phyloP scores from a whole-genome alignment of 1,139 yeast genomes.

The Diutina catenulata region DNA sequence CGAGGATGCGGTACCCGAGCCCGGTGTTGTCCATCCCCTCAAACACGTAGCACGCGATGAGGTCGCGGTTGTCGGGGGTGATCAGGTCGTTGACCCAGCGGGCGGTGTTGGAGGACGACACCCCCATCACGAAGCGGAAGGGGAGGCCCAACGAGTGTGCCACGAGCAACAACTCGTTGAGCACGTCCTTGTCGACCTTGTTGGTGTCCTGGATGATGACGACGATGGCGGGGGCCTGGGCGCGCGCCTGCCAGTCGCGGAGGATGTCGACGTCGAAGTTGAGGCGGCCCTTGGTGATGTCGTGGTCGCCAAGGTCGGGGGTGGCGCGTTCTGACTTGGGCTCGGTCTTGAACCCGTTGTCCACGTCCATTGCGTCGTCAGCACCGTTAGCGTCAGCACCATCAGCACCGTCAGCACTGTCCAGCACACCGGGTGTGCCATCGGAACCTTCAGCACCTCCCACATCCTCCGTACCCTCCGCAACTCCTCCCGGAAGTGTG shows the following conservation, averaged over 20 bases:
- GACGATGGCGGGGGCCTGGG: conserved; percentile 17
- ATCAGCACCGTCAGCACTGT: conserved; percentile 7
- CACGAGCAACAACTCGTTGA: conserved; percentile 38
- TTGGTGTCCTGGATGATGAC: conserved; percentile 57
- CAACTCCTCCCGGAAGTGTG: too few species aligned
- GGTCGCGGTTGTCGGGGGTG: conserved; percentile 19
- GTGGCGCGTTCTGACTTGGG: too few species aligned
- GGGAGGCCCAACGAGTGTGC: conserved; percentile 28
- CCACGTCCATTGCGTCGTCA: too few species aligned
- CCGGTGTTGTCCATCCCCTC: conserved; percentile 29
- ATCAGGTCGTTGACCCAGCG: conserved; percentile 27
- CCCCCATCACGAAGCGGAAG: conserved; percentile 38
- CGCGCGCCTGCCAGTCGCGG: conserved; percentile 26
- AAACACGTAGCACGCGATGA: conserved; percentile 31
- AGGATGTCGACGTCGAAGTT: conserved; percentile 44
- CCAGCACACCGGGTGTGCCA: too few species aligned
- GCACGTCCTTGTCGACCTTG: conserved; percentile 38
- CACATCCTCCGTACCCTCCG: too few species aligned
- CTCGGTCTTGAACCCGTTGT: too few species aligned
- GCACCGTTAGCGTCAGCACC: conserved; percentile 9
- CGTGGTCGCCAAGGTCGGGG: conserved; percentile 5
- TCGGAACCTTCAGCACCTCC: too few species aligned
- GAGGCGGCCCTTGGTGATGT: conserved; percentile 15
- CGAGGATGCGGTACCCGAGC: conserved; percentile 25
- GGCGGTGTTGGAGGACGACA: conserved; percentile 35